These are phyloP conservation scores for Venturia nashicola DNA, from an alignment of 2,329 filamentous ascomycete genomes.

Conservation along the genomic window DNA sequence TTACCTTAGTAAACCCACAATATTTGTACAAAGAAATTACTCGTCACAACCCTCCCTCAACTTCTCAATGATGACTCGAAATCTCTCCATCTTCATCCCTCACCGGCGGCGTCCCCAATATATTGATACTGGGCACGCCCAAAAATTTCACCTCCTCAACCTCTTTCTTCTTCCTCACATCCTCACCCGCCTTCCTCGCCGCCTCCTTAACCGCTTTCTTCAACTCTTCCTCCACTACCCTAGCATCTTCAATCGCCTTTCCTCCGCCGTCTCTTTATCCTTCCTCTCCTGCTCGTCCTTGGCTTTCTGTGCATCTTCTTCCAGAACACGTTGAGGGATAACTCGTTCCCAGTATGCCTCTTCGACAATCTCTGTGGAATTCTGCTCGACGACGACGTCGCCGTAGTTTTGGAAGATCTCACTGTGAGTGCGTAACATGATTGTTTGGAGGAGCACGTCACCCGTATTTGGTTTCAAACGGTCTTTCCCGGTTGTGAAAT, in stretches of 20 bases:
- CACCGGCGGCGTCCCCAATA: background rate
- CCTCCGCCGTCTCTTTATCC: background rate
- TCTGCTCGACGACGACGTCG: background rate
- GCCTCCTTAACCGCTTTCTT: conserved; percentile 11
- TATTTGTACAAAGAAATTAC: too few species aligned
- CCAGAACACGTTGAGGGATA: background rate
- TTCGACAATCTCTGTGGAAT: background rate
- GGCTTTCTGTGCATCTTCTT: background rate
- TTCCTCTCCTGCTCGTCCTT: background rate
- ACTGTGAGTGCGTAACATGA: conserved; percentile 9
- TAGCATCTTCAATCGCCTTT: background rate
- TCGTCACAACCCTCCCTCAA: too few species aligned
- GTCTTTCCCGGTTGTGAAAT: conserved; percentile 12
- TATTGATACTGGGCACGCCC: background rate
- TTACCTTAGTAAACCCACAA: too few species aligned
- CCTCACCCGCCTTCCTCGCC: conserved; percentile 12
- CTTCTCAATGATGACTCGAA: background rate
- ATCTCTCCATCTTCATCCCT: background rate
- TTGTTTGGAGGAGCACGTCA: conserved; percentile 8
- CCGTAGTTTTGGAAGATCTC: conserved; percentile 6
- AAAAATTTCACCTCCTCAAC: conserved; percentile 23
- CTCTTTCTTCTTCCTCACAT: conserved; percentile 21
- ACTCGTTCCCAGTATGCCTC: conserved; percentile 1
- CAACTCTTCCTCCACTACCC: background rate
- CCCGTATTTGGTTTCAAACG: conserved; percentile 9